A percentile compares a stretch with the other conserved stretches of the same genome.
phyloP scores from a whole-genome alignment of 176 grass and related monocot species.

The Avena atlantica region DNA sequence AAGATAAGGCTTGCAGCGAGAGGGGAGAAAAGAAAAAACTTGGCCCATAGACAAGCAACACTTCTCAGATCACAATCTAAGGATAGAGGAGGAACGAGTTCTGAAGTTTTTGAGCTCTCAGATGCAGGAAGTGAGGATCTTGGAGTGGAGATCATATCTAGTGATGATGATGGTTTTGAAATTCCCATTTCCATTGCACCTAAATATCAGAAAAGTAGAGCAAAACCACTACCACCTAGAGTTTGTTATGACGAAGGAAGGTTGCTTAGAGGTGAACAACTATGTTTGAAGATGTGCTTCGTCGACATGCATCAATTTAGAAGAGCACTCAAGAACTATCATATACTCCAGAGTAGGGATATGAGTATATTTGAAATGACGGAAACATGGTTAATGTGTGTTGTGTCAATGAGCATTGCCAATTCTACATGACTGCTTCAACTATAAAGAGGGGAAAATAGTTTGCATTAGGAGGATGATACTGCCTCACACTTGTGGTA shows the following conservation, averaged over 20 bases:
- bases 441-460: neutral
- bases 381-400: neutral
- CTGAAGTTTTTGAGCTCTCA: neutral
- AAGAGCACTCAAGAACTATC: neutral
- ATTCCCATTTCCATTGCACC: neutral
- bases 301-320: neutral
- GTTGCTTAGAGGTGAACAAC: neutral
- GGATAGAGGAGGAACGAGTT: neutral
- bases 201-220: neutral
- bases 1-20: neutral
- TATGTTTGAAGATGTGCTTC: neutral
- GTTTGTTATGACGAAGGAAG: neutral
- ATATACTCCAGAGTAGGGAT: neutral
- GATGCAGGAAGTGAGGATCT: neutral
- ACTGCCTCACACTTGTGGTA: neutral
- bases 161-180: neutral
- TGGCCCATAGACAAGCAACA: neutral
- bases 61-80: neutral
- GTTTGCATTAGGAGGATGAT: constrained; percentile 3
- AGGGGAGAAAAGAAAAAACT: neutral
- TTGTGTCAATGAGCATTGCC: neutral
- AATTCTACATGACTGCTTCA: neutral
- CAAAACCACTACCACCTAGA: neutral
- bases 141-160: neutral
- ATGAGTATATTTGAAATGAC: neutral